Evolutionary conservation across 2,329 filamentous ascomycete species (phyloP), one percentile per base, ranked within the genome.

Genomic region (Fusarium aywerte): DNA sequence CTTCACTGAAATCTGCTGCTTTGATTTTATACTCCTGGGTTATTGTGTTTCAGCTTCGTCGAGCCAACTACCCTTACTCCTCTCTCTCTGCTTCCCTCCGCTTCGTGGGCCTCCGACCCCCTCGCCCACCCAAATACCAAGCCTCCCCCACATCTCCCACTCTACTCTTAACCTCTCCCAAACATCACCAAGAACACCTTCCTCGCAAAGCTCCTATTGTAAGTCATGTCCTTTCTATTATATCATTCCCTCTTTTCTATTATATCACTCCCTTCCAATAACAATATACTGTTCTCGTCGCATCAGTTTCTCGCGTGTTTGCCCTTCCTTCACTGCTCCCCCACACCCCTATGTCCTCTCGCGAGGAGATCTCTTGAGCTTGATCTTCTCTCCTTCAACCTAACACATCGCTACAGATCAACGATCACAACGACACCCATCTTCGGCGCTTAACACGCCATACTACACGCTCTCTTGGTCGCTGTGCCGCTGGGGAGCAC

Each of bases 181-280:
- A 58, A 36, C 48, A 49, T 33, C 23, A 18, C 38, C 43, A 48
- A 50, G 35, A 52, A 53, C n/a, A n/a, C n/a, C n/a, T n/a, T n/a
- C 31, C 32, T 50, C 32, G 32, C 29, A 52, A 23, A 33, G 36
- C 48, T 31, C n/a, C 29, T 18, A 20, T 16, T 25, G 45, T 36
- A 48, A 48, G 45, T 27, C n/a, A 25, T 18, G 10, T 25, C 16
- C 21, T 36, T 36, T 48, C 21, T 27, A 27, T 4, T 27, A 27
- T 27, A 27, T 27, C 27, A 27, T 11, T 27, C 7, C 13, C 7
- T n/a, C 5, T 18, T 8, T 21, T 15, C 39, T 25, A 36, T 47
- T 44, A 23, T 31, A 18, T 35, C 9, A 8, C 2, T 21, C 32
- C n/a, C 21, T 29, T 9, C 23, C 11, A n/a, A 31, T 23, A 21